Evolutionary conservation across 306 rosid species (phyloP).

Genomic region (Vicia sativa): DNA sequence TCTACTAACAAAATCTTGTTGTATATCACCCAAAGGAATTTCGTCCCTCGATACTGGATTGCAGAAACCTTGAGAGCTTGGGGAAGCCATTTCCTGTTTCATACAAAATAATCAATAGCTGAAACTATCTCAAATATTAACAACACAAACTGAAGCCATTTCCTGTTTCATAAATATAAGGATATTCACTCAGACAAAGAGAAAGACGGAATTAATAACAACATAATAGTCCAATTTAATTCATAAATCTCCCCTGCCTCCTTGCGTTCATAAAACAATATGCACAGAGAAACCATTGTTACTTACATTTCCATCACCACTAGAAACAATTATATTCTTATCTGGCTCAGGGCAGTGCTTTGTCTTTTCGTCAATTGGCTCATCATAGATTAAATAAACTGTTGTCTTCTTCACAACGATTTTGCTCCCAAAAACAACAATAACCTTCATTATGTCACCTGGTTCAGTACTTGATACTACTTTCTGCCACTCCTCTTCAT

Average conservation of each 20-base stretch:
- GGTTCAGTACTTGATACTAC: slow-evolving; percentile 11
- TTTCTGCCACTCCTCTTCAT: slow-evolving; percentile 10
- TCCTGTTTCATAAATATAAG: background rate
- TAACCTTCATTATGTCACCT: background rate
- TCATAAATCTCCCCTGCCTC: too few relatives aligned
- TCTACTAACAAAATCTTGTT: background rate
- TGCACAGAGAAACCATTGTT: background rate
- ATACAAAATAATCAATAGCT: background rate
- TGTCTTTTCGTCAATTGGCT: background rate
- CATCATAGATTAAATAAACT: slow-evolving; percentile 5
- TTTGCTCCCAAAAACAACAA: background rate
- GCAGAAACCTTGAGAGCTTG: background rate
- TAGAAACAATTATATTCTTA: background rate
- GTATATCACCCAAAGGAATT: background rate
- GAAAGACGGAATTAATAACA: background rate
- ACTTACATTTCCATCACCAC: slow-evolving; percentile 9
- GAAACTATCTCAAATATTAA: background rate
- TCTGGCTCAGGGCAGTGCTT: background rate
- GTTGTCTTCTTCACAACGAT: background rate
- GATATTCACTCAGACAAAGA: background rate
- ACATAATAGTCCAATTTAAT: background rate
- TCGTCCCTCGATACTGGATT: background rate
- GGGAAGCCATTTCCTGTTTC: slow-evolving; percentile 1
- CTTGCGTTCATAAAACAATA: too few relatives aligned
- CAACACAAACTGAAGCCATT: background rate